Base-by-base conservation (phyloP, 2,329 filamentous ascomycete genomes). In the Colletotrichum tabaci region DNA sequence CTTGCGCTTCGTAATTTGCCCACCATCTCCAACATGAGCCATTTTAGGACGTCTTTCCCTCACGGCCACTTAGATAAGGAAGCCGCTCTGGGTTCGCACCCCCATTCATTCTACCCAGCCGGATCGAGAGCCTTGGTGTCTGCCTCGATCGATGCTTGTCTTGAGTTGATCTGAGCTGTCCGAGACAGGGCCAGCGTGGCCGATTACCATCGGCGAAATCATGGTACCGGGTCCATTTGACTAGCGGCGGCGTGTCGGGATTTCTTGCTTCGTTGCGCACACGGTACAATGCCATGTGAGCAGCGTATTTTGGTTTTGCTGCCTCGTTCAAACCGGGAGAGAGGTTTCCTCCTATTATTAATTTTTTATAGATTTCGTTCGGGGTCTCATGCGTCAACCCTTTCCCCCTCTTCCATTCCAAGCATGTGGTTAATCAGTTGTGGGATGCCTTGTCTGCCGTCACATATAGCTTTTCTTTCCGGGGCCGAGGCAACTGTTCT, bases 81-180 rank as follows among this genome's bases (percentile, higher is more conserved):
- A 30, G 21, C 30, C 52, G 23, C 21, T 23, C 35, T 38, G 12
- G 44, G 15, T 16, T 46, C 18, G 18, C 52, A 61, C 49, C 61
- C 56, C 49, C 55, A 53, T 61, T n/a, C 38, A 44, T 21, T 40
- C 50, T 21, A 46, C 42, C 38, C 23, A 42, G 52, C 49, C 40
- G 57, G 49, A 9, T 50, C 47, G 7, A 30, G 64, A 52, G 18
- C 46, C 58, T 23, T 56, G 46, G 44, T 49, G 40, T 63, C 65
- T 38, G 35, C 8, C 9, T 38, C 8, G 8, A 38, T 58, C 38
- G 69, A 49, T 71, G 40, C 9, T 40, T 64, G 65, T 60, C 58
- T 68, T 63, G 65, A 16, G 46, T 44, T 42, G 60, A 60, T 64
- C 66, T 71, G 69, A 69, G 69, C 44, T 60, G 46, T 63, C 52